phyloP scores from a whole-genome alignment of 2,329 filamentous ascomycete genomes.

The Botrytis deweyae region DNA sequence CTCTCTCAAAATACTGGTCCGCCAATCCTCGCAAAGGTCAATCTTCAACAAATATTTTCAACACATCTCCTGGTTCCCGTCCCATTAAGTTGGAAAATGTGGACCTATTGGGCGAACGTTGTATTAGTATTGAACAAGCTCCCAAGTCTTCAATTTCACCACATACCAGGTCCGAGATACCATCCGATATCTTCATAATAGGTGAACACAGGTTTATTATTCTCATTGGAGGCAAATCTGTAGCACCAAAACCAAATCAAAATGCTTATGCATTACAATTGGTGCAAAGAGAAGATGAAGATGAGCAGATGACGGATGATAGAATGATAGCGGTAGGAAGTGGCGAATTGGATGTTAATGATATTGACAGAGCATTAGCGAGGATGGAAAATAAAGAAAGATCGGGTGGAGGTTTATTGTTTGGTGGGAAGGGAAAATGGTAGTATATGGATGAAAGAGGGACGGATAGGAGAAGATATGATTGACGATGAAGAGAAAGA shows the following conservation, averaged over 20 bases:
- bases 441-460: slow-evolving; percentile 26
- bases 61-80: slow-evolving; percentile 28
- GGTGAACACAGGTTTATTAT: slow-evolving; percentile 39
- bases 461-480: slow-evolving; percentile 23
- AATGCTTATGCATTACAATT: slow-evolving; percentile 29
- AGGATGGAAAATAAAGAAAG: slow-evolving; percentile 47
- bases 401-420: slow-evolving; percentile 27
- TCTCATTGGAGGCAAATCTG: slow-evolving; percentile 27
- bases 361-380: slow-evolving; percentile 60
- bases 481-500: slow-evolving; percentile 14
- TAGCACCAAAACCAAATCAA: background rate
- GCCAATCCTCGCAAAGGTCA: slow-evolving; percentile 31
- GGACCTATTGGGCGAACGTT: slow-evolving; percentile 39
- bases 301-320: slow-evolving; percentile 20
- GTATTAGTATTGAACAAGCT: slow-evolving; percentile 37
- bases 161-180: slow-evolving; percentile 21
- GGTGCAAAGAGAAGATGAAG: slow-evolving; percentile 30
- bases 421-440: slow-evolving; percentile 46
- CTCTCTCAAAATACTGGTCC: slow-evolving; percentile 38
- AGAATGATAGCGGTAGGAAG: slow-evolving; percentile 11
- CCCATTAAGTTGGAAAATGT: slow-evolving; percentile 36
- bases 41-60: slow-evolving; percentile 34
- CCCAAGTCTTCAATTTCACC: slow-evolving; percentile 21
- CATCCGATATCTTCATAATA: slow-evolving; percentile 36
- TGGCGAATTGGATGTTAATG: slow-evolving; percentile 57